phyloP scores from a whole-genome alignment of 1,284 basidiomycete species.

The Papiliotrema terrestris region DNA sequence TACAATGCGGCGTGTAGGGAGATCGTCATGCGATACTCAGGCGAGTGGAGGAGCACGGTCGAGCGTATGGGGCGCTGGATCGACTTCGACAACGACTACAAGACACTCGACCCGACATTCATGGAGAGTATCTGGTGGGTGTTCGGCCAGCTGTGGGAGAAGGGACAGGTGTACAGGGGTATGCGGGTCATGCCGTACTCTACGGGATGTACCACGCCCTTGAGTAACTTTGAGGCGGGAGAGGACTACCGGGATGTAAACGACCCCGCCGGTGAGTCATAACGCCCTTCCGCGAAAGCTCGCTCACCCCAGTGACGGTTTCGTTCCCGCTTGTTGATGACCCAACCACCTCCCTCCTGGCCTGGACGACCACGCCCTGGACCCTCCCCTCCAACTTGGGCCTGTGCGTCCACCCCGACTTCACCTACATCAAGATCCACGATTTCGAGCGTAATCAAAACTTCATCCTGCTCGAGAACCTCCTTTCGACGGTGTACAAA shows the following conservation, averaged over 20 bases:
- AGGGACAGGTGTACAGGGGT: slow-evolving; percentile 91
- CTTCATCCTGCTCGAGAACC: slow-evolving; percentile 87
- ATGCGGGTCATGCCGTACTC: slow-evolving; percentile 98
- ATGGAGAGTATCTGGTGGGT: slow-evolving; percentile 99
- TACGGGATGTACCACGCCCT: slow-evolving; percentile 89
- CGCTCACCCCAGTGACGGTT: slow-evolving; percentile 64
- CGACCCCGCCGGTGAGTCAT: slow-evolving; percentile 76
- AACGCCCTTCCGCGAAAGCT: background rate
- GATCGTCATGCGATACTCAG: slow-evolving; percentile 96
- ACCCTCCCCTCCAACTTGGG: slow-evolving; percentile 94
- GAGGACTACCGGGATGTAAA: slow-evolving; percentile 89
- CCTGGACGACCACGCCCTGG: slow-evolving; percentile 99
- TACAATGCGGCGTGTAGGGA: slow-evolving; percentile 97
- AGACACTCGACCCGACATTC: slow-evolving; percentile 87
- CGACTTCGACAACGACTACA: slow-evolving; percentile 99
- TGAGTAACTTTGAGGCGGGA: slow-evolving; percentile 98
- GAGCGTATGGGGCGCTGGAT: slow-evolving; percentile 99
- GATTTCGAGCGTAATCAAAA: slow-evolving; percentile 84
- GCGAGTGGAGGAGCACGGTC: slow-evolving; percentile 90
- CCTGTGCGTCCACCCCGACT: slow-evolving; percentile 93
- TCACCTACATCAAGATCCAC: slow-evolving; percentile 95
- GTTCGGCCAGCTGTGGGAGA: slow-evolving; percentile 89
- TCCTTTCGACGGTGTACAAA: slow-evolving; percentile 90
- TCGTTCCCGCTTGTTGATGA: slow-evolving; percentile 92
- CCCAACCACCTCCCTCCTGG: slow-evolving; percentile 82